Evolutionary conservation across 1,284 basidiomycete genomes (phyloP).

Genomic region (Trametes polyzona): DNA sequence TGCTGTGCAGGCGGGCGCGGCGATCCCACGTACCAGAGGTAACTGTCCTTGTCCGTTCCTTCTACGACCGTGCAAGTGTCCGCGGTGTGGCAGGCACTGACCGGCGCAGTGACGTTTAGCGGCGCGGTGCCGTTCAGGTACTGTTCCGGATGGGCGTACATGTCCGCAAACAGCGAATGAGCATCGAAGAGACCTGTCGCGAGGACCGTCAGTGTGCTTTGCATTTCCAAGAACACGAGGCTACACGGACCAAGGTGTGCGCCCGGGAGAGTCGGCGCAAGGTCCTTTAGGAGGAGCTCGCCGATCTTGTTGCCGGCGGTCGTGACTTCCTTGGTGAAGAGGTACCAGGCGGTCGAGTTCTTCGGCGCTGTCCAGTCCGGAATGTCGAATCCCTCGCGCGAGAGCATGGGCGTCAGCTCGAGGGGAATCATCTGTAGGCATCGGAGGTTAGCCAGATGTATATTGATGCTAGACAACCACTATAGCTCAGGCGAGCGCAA

Average conservation of each 20-base stretch:
- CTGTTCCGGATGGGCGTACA: constrained; percentile 46
- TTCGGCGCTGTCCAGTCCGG: constrained; percentile 25
- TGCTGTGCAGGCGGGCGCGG: neutral
- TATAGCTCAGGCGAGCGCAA: no score
- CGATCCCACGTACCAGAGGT: neutral
- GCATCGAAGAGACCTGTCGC: constrained; percentile 53
- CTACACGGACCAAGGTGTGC: neutral
- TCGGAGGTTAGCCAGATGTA: no score
- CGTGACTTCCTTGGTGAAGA: constrained; percentile 39
- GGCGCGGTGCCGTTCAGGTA: constrained; percentile 64
- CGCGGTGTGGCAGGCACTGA: neutral
- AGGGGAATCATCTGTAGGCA: neutral
- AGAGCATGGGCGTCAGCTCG: neutral
- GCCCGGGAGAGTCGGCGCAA: neutral
- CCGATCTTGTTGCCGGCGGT: constrained; percentile 38
- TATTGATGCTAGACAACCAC: no score
- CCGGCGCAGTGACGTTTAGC: constrained; percentile 51
- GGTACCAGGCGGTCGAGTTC: constrained; percentile 30
- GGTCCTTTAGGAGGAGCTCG: constrained; percentile 5
- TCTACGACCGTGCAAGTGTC: neutral
- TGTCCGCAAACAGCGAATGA: constrained; percentile 54
- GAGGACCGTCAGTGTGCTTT: constrained; percentile 35
- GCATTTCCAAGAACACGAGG: constrained; percentile 4
- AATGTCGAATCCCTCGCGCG: constrained; percentile 19
- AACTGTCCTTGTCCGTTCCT: neutral